Conservation (phyloP, 1,139 yeast genomes). For the Magnusiomyces clavatus region DNA sequence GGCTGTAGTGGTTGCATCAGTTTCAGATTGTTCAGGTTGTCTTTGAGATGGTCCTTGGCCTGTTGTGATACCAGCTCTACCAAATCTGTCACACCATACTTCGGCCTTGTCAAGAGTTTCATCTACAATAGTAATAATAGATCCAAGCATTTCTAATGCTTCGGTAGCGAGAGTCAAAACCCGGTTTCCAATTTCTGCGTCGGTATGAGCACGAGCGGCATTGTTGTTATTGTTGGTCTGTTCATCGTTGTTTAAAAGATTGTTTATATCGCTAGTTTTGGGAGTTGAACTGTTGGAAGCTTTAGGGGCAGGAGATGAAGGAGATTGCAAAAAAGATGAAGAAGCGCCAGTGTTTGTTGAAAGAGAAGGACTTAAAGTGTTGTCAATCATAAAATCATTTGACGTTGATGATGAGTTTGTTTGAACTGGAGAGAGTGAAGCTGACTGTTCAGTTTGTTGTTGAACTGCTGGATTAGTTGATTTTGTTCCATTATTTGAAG, state of each 20-base stretch:
- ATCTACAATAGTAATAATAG: conserved; percentile 74
- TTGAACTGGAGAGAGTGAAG: neutral
- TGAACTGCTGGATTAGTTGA: too few relatives aligned
- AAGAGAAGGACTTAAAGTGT: neutral
- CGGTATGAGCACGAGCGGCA: conserved; percentile 8
- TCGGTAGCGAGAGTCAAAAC: conserved; percentile 81
- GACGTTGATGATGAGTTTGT: neutral
- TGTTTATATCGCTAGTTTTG: too few relatives aligned
- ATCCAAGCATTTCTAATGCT: conserved; percentile 78
- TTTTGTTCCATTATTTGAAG: neutral
- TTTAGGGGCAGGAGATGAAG: neutral
- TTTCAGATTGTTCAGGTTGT: neutral
- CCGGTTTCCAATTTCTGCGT: conserved; percentile 51
- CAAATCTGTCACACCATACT: conserved; percentile 5
- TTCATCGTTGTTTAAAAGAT: too few relatives aligned
- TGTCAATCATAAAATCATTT: neutral
- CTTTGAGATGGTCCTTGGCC: neutral
- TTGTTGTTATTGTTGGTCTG: neutral
- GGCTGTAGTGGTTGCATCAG: too few relatives aligned
- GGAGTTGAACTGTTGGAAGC: too few relatives aligned
- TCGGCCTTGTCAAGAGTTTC: conserved; percentile 69
- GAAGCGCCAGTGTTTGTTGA: neutral
- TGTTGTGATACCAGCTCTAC: conserved; percentile 1
- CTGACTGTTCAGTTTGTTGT: too few relatives aligned
- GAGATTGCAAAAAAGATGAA: neutral